Base-by-base conservation (phyloP, 179 eudicot genomes). In the Amaranthus tricolor region DNA sequence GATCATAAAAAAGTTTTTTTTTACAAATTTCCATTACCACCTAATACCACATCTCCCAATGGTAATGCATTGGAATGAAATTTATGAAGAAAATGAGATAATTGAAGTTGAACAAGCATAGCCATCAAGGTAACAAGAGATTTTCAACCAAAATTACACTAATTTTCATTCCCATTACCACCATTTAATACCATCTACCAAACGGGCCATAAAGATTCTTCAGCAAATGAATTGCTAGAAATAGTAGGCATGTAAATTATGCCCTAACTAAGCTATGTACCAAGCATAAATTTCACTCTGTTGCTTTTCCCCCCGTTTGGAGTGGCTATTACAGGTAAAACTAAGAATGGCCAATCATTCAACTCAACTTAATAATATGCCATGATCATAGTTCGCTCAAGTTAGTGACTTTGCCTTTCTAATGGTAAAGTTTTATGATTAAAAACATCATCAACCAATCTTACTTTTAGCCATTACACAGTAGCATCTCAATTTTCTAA, bases 161-260 rank as follows among this genome's bases (percentile, higher is more conserved):
- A n/a, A n/a, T n/a, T n/a, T n/a, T n/a, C n/a, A n/a, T n/a, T n/a
- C n/a, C n/a, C n/a, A n/a, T n/a, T n/a, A n/a, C n/a, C n/a, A n/a
- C n/a, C n/a, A n/a, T n/a, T n/a, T n/a, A n/a, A n/a, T n/a, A n/a
- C n/a, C n/a, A n/a, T n/a, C n/a, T n/a, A n/a, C n/a, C n/a, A n/a
- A n/a, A n/a, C n/a, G n/a, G n/a, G n/a, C n/a, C n/a, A n/a, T n/a
- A 6, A n/a, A 1, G 21, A 0, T 10, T 49, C 9, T 14, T 15
- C 6, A 49, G 14, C 16, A 54, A 31, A 51, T 31, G 65, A 44
- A 72, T 31, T 17, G 31, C 55, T 66, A 58, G 10, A 31, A 60
- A 24, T 55, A 43, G 17, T 71, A 72, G 58, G 55, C 48, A 67
- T 24, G 52, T 45, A 67, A 8, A 57, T 24, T 17, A 66, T 64